Percentiles rank a stretch among this genome's conserved stretches.
Evolutionary conservation across 2,329 filamentous ascomycete species (phyloP).

Genomic region (Xylariaceae sp.): DNA sequence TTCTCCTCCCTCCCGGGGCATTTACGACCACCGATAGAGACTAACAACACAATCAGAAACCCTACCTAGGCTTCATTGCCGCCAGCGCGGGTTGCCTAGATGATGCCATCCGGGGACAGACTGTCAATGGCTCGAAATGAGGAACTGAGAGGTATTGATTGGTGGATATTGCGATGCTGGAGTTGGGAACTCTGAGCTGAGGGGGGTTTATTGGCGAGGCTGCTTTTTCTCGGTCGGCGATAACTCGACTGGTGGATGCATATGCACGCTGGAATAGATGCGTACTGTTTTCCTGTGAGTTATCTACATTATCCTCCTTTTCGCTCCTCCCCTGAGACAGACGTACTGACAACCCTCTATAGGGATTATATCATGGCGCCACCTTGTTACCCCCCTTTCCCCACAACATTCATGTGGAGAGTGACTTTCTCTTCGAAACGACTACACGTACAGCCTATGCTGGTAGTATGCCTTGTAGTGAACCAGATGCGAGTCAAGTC

Average conservation of each 20-base stretch:
- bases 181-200: neutral
- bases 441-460: neutral
- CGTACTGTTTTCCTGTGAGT: slow-evolving; percentile 7
- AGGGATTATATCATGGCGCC: too few relatives aligned
- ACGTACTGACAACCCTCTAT: too few relatives aligned
- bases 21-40: neutral
- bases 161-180: neutral
- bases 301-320: neutral
- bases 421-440: neutral
- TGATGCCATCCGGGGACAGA: slow-evolving; percentile 20
- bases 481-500: neutral
- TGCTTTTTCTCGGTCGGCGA: neutral
- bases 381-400: too few relatives aligned
- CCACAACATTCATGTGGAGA: too few relatives aligned
- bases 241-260: neutral
- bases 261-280: slow-evolving; percentile 7
- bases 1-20: neutral
- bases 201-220: neutral
- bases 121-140: slow-evolving; percentile 11
- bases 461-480: neutral
- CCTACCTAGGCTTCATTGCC: slow-evolving; percentile 81
- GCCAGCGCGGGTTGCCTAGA: slow-evolving; percentile 65
- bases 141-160: neutral
- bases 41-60: slow-evolving; percentile 27
- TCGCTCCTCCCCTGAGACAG: neutral